Conservation (phyloP, 2,329 filamentous ascomycete species). For the Exophiala oligosperma region DNA sequence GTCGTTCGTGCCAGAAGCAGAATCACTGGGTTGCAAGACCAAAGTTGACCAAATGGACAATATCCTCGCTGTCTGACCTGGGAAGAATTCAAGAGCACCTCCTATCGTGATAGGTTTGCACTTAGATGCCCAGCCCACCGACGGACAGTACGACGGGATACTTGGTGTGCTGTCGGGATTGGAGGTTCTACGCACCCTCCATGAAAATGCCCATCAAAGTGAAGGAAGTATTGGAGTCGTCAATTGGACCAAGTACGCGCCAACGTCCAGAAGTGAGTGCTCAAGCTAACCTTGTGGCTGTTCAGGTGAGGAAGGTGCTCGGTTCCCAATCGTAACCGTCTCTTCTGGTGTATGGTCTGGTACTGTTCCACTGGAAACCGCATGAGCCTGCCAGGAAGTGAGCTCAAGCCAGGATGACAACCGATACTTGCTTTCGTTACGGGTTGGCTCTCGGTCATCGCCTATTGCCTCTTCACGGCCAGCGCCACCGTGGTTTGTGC, state of each 20-base stretch:
- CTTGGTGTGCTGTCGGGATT: constrained; percentile 71
- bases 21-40: constrained; percentile 64
- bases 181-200: constrained; percentile 67
- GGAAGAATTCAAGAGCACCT: constrained; percentile 55
- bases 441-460: constrained; percentile 31
- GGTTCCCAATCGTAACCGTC: constrained; percentile 74
- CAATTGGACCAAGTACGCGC: constrained; percentile 61
- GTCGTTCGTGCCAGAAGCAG: constrained; percentile 69
- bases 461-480: constrained; percentile 29
- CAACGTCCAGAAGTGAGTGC: not conserved
- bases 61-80: constrained; percentile 71
- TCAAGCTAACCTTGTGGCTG: not conserved
- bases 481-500: constrained; percentile 27
- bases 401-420: constrained; percentile 37
- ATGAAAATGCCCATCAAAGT: constrained; percentile 67
- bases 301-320: constrained; percentile 72
- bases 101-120: constrained; percentile 72
- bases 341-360: constrained; percentile 77
- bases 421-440: constrained; percentile 25
- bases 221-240: constrained; percentile 71
- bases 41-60: constrained; percentile 77
- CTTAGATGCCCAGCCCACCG: constrained; percentile 51
- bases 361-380: constrained; percentile 60
- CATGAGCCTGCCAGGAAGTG: constrained; percentile 63
- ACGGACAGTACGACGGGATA: constrained; percentile 73